Percentiles rank a stretch among this genome's conserved stretches.
These are phyloP conservation scores for Colletotrichum phormii DNA, from an alignment of 2,329 filamentous ascomycete species.

Conservation along the genomic window DNA sequence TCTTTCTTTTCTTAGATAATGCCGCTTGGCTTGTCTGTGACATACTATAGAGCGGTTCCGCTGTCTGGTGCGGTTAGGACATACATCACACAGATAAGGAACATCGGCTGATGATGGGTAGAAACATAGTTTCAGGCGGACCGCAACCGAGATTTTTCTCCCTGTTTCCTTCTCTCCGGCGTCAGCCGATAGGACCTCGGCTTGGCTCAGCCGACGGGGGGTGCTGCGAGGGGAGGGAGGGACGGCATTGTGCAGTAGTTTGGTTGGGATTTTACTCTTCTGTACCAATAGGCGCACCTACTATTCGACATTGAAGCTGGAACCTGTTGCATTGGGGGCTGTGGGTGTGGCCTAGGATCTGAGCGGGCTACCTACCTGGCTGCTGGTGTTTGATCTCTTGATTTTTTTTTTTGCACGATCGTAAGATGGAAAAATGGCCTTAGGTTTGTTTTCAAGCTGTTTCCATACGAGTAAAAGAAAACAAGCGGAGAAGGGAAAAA, in stretches of 20 bases:
- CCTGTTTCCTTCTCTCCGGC: not conserved
- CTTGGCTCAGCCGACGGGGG: not conserved
- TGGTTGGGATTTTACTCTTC: not conserved
- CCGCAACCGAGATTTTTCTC: not conserved
- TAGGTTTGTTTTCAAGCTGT: not conserved
- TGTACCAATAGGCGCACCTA: not conserved
- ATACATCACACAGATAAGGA: not conserved
- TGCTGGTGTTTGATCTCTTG: not conserved
- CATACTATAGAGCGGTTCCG: not conserved
- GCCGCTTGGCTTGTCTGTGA: not conserved
- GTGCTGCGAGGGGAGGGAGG: too few relatives aligned
- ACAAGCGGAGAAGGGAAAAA: not conserved
- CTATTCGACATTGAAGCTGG: not conserved
- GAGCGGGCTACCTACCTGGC: not conserved
- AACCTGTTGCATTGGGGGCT: not conserved
- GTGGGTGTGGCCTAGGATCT: not conserved
- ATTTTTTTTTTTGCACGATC: not conserved
- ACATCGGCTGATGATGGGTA: not conserved
- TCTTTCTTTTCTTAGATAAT: not conserved
- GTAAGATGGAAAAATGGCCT: not conserved
- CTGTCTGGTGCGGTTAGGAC: not conserved
- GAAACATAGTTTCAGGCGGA: not conserved
- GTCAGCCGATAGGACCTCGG: not conserved
- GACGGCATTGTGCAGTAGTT: not conserved
- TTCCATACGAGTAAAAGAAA: not conserved